Evolutionary conservation across 495 filamentous ascomycete species (phyloP).

Genomic region (Wilcoxina mikolae): DNA sequence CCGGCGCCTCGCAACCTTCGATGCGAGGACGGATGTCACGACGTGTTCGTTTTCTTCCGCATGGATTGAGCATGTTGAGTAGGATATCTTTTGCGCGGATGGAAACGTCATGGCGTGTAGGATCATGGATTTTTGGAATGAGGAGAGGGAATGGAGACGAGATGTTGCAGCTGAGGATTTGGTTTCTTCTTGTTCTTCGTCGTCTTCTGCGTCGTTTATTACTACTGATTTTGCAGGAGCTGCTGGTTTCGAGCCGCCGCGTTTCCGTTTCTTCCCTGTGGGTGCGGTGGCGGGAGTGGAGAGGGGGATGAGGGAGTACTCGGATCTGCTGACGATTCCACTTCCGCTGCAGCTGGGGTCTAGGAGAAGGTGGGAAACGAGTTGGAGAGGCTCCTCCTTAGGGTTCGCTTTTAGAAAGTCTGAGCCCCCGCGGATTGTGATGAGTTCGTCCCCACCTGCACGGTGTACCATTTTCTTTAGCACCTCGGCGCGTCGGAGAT

Average conservation of each 20-base stretch:
- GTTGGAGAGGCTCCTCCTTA: conserved; percentile 34
- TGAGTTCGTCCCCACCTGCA: conserved; percentile 51
- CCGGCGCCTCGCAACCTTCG: conserved; percentile 45
- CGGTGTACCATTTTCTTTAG: conserved; percentile 66
- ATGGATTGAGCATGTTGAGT: conserved; percentile 85
- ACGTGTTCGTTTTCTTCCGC: conserved; percentile 78
- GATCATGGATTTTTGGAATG: conserved; percentile 62
- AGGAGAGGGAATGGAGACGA: conserved; percentile 55
- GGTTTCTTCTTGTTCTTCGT: conserved; percentile 27
- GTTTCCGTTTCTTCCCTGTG: conserved; percentile 36
- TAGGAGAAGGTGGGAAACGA: conserved; percentile 60
- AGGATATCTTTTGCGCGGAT: conserved; percentile 59
- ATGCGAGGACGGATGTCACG: conserved; percentile 51
- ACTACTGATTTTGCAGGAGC: conserved; percentile 12
- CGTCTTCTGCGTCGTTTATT: conserved; percentile 7
- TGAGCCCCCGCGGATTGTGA: conserved; percentile 49
- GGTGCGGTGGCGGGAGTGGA: conserved; percentile 41
- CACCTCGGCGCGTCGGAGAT: conserved; percentile 48
- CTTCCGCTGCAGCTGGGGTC: conserved; percentile 92
- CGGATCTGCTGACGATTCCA: conserved; percentile 79
- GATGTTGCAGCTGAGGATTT: conserved; percentile 39
- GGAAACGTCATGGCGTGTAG: conserved; percentile 75
- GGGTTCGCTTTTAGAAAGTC: conserved; percentile 73
- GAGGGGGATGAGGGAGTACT: conserved; percentile 32
- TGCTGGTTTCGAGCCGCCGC: conserved; percentile 26